Base-by-base conservation (phyloP, 495 filamentous ascomycete genomes). In the Amniculicola lignicola region DNA sequence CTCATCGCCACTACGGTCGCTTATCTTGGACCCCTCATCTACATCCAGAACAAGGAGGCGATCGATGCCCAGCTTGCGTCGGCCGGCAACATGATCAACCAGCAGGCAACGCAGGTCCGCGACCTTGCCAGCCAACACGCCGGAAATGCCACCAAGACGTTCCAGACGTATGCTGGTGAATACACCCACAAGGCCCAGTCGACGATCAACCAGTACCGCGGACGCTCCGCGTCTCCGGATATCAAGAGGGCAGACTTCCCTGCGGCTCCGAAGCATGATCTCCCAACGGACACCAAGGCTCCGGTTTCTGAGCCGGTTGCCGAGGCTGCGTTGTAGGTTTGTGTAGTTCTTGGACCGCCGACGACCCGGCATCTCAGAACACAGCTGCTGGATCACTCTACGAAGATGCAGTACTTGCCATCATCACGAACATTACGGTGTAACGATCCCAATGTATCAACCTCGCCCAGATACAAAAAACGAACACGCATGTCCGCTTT, bases 31-130 rank as follows among this genome's bases (percentile, higher is more conserved):
- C 93, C 93, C 31, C 79, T 96, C 50, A 69, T 94, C 72, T 97
- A 97, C 77, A 84, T 88, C 65, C 83, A 81, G 74, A 97, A 99
- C 83, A 84, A 88, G 69, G 90, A 96, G 70, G 69, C 92, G 58
- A 96, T 99, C 66, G 93, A 99, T 70, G 74, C 79, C 54, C 88
- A 96, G 63, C 74, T 99, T 51, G 72, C 79, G 64, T 80, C 88
- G 57, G 80, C 78, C 38, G 76, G 82, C 62, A 74, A 87, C n/a
- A 70, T 92, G 44, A 72, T 93, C 67, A 85, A 81, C 72, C 76
- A 83, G 61, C 92, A 99, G 74, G 86, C 92, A 31, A 75, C 77
- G 59, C 90, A 95, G 73, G 74, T 94, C 55, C 83, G 83, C 67
- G 80, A 86, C 38, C 72, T 96, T 54, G 89, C 89, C 42, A 82